These are phyloP conservation scores for Xylaria intraflava DNA, from an alignment of 495 filamentous ascomycete species.

Conservation along the genomic window DNA sequence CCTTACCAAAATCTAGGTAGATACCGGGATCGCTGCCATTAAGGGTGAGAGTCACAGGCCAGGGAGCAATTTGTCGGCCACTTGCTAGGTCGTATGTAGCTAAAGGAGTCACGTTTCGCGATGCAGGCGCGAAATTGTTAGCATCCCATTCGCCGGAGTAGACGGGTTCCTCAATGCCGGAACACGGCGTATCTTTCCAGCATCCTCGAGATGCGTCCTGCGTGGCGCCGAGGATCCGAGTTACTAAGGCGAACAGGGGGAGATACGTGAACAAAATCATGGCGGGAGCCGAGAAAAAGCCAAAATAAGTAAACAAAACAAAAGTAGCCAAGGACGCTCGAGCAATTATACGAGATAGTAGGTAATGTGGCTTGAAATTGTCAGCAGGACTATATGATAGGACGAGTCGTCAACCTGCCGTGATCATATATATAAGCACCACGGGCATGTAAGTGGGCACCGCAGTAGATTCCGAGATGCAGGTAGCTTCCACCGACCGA, in stretches of 20 bases:
- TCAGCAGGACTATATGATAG: background rate
- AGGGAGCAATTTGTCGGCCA: conserved; percentile 23
- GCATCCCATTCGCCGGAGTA: conserved; percentile 56
- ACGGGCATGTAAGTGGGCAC: background rate
- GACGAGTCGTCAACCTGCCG: background rate
- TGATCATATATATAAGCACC: background rate
- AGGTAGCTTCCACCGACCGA: background rate
- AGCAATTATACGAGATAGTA: background rate
- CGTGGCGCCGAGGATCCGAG: conserved; percentile 4
- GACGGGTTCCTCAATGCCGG: conserved; percentile 42
- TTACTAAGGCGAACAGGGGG: background rate
- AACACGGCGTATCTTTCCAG: conserved; percentile 53
- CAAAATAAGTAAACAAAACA: background rate
- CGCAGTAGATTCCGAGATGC: background rate
- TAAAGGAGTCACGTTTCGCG: conserved; percentile 46
- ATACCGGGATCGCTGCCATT: conserved; percentile 39
- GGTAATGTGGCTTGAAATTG: background rate
- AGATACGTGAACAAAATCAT: conserved; percentile 5
- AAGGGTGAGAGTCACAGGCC: conserved; percentile 29
- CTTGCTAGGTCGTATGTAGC: conserved; percentile 37
- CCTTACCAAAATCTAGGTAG: conserved; percentile 53
- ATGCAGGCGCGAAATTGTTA: conserved; percentile 53
- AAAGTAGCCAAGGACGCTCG: background rate
- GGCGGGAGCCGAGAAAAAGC: background rate
- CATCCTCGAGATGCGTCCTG: conserved; percentile 32